Percentiles rank a stretch among this genome's conserved stretches.
Evolutionary conservation across 202 grass and related monocot species (phyloP).

Genomic region (Elaeis oleifera): DNA sequence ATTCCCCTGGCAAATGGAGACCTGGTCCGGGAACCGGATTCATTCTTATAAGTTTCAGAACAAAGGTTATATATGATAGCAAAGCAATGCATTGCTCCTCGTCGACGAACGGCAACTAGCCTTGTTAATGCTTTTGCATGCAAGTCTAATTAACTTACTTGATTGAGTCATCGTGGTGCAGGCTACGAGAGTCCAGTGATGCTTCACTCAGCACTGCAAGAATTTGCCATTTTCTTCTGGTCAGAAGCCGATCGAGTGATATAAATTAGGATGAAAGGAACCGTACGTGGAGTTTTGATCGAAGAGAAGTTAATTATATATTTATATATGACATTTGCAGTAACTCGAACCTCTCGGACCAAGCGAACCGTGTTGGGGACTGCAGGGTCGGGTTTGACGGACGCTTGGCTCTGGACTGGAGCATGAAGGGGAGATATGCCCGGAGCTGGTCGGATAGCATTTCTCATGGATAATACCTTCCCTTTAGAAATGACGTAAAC

Average conservation of each 20-base stretch:
- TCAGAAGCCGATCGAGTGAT: not conserved
- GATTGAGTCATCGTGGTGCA: constrained; percentile 50
- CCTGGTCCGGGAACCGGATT: constrained; percentile 19
- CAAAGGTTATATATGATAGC: too few relatives aligned
- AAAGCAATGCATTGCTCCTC: too few relatives aligned
- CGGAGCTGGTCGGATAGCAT: constrained; percentile 52
- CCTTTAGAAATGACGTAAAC: constrained; percentile 66
- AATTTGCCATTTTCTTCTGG: constrained; percentile 7
- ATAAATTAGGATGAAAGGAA: not conserved
- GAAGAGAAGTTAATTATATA: not conserved
- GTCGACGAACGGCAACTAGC: too few relatives aligned
- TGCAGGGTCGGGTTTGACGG: constrained; percentile 24
- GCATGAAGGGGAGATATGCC: constrained; percentile 51
- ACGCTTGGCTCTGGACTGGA: constrained; percentile 35
- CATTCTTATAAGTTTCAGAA: too few relatives aligned
- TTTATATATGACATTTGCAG: too few relatives aligned
- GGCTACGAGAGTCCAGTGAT: not conserved
- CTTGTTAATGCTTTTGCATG: too few relatives aligned
- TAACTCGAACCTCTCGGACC: constrained; percentile 23
- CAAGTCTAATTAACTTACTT: constrained; percentile 37
- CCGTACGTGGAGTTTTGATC: not conserved
- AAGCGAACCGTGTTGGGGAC: constrained; percentile 23
- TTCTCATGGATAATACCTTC: constrained; percentile 39
- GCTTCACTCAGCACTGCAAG: constrained; percentile 14
- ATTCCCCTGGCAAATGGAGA: constrained; percentile 59